These are phyloP conservation scores for Firmiana major DNA, from an alignment of 345 rosid species.

Conservation along the genomic window DNA sequence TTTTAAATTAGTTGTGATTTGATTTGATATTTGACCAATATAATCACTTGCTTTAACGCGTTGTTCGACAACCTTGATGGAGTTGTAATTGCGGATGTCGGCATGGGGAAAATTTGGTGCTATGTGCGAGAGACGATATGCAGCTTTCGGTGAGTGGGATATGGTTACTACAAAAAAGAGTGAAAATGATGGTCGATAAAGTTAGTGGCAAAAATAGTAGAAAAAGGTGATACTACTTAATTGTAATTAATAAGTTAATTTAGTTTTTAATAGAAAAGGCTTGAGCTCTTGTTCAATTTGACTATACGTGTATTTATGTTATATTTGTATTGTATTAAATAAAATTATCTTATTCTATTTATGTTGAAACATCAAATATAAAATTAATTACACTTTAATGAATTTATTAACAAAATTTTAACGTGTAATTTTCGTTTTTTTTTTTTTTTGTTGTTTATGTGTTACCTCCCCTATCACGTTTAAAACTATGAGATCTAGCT, in stretches of 20 bases:
- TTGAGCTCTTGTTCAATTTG: too few relatives aligned
- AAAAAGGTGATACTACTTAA: background rate
- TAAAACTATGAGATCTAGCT: too few relatives aligned
- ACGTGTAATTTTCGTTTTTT: too few relatives aligned
- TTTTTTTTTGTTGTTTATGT: too few relatives aligned
- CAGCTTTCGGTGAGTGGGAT: conserved; percentile 1
- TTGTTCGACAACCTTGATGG: background rate
- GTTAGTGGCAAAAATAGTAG: background rate
- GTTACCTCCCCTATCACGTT: too few relatives aligned
- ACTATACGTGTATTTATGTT: too few relatives aligned
- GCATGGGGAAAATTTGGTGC: background rate
- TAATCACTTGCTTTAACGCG: background rate
- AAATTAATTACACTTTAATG: too few relatives aligned
- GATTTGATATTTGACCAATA: conserved; percentile 21
- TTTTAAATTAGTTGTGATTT: background rate
- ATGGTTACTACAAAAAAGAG: background rate
- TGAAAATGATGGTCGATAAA: background rate
- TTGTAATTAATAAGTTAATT: background rate
- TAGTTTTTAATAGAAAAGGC: too few relatives aligned
- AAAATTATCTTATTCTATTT: too few relatives aligned
- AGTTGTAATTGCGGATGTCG: background rate
- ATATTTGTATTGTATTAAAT: too few relatives aligned
- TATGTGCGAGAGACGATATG: background rate
- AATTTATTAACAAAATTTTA: too few relatives aligned
- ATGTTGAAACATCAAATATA: too few relatives aligned